These are phyloP conservation scores for Senna tora DNA, from an alignment of 306 rosid species.

Conservation along the genomic window DNA sequence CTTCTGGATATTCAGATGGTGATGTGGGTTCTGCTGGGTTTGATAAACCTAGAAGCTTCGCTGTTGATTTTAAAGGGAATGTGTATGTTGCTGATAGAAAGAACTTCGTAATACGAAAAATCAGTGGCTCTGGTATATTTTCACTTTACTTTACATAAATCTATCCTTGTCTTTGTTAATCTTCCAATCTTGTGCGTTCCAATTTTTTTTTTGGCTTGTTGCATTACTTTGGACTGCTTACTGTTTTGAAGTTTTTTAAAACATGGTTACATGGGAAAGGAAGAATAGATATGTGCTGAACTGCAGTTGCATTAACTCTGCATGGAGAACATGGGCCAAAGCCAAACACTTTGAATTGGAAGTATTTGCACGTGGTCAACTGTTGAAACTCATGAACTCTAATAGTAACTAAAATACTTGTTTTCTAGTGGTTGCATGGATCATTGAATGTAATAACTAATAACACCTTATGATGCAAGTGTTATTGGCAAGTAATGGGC, in stretches of 20 bases:
- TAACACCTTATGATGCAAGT: constrained; percentile 4
- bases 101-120: constrained; percentile 58
- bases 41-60: constrained; percentile 59
- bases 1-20: constrained; percentile 63
- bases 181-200: neutral
- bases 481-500: too few species aligned
- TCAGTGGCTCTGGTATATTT: constrained; percentile 54
- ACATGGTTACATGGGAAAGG: constrained; percentile 7
- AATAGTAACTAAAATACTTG: neutral
- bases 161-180: neutral
- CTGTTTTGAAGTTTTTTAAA: neutral
- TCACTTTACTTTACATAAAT: constrained; percentile 15
- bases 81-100: constrained; percentile 68
- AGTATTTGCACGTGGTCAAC: neutral
- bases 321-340: constrained; percentile 12
- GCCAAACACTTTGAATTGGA: constrained; percentile 23
- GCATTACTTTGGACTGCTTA: neutral
- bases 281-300: neutral
- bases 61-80: constrained; percentile 61
- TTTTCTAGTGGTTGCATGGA: constrained; percentile 6
- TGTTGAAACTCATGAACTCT: neutral
- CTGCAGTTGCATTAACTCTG: constrained; percentile 1
- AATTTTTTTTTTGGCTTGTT: neutral
- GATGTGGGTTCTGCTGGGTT: constrained; percentile 53
- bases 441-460: constrained; percentile 18